phyloP scores from a whole-genome alignment of 768 basidiomycete species.

The Mrakia gelida region DNA sequence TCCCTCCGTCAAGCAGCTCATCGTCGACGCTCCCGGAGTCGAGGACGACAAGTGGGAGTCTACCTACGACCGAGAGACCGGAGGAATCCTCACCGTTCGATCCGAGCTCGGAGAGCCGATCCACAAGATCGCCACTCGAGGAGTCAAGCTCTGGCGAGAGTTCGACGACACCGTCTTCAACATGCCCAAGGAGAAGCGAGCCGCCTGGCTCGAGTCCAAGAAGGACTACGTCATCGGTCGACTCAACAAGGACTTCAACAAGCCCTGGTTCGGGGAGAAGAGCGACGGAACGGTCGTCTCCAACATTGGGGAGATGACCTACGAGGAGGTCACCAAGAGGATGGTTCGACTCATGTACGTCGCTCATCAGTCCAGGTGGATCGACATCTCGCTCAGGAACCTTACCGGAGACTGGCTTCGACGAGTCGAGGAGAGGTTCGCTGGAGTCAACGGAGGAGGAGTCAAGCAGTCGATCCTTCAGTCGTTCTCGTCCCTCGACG shows the following conservation, averaged over 20 bases:
- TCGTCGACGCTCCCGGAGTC: conserved; percentile 89
- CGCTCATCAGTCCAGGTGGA: conserved; percentile 83
- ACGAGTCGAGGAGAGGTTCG: conserved; percentile 90
- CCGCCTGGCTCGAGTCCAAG: conserved; percentile 77
- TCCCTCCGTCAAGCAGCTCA: conserved; percentile 90
- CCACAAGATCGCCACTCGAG: conserved; percentile 97
- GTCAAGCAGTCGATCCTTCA: conserved; percentile 76
- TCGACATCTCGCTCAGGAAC: conserved; percentile 85
- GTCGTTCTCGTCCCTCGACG: conserved; percentile 77
- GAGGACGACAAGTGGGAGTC: conserved; percentile 79
- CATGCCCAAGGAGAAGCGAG: conserved; percentile 91
- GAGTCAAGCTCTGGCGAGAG: conserved; percentile 97
- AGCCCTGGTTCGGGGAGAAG: conserved; percentile 94
- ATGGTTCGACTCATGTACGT: conserved; percentile 95
- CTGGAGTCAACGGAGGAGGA: conserved; percentile 65
- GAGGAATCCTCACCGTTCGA: conserved; percentile 91
- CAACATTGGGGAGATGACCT: conserved; percentile 94
- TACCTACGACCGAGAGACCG: conserved; percentile 88
- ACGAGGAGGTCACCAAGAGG: conserved; percentile 87
- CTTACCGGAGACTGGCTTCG: conserved; percentile 95
- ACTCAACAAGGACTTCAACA: conserved; percentile 90
- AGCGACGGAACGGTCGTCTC: conserved; percentile 78
- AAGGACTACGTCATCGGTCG: conserved; percentile 84
- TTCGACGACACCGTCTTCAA: conserved; percentile 96
- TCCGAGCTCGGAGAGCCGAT: conserved; percentile 98